A percentile compares a stretch with the other conserved stretches of the same genome.
Evolutionary conservation across 345 rosid species (phyloP).

Genomic region (Aegle marmelos): DNA sequence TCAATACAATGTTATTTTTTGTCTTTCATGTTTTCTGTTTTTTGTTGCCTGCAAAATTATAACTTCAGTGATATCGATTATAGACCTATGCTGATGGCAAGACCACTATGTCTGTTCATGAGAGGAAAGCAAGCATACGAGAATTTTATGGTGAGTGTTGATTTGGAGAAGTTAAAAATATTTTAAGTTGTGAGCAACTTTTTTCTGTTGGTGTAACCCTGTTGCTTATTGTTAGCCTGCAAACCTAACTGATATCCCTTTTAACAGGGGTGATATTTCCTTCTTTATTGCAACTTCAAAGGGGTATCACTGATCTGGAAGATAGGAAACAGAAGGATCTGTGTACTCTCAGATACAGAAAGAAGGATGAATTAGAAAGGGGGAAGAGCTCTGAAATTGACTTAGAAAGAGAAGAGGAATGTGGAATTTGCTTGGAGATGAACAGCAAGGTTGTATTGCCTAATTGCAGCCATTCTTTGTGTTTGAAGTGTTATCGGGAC

Average conservation of each 20-base stretch:
- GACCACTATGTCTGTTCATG: conserved; percentile 80
- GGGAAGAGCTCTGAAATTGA: conserved; percentile 51
- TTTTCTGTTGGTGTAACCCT: background rate
- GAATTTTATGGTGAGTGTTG: conserved; percentile 74
- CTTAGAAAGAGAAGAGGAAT: conserved; percentile 66
- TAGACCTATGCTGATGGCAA: conserved; percentile 84
- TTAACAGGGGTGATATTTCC: conserved; percentile 70
- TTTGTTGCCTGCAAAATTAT: background rate
- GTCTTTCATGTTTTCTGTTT: background rate
- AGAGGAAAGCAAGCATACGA: conserved; percentile 76
- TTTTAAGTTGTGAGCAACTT: background rate
- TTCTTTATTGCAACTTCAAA: conserved; percentile 69
- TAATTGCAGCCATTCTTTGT: conserved; percentile 70
- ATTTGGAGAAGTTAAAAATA: background rate
- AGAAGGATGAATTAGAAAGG: conserved; percentile 39
- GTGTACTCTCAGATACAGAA: conserved; percentile 45
- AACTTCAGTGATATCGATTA: conserved; percentile 18
- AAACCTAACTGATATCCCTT: background rate
- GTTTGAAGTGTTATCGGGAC: conserved; percentile 60
- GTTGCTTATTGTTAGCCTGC: background rate
- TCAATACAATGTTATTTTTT: background rate
- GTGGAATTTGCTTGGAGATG: conserved; percentile 78
- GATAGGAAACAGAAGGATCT: conserved; percentile 64
- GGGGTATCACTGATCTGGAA: conserved; percentile 66
- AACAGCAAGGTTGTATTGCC: conserved; percentile 60